phyloP scores from a whole-genome alignment of 805 yeast genomes.

The Lipomyces japonicus region DNA sequence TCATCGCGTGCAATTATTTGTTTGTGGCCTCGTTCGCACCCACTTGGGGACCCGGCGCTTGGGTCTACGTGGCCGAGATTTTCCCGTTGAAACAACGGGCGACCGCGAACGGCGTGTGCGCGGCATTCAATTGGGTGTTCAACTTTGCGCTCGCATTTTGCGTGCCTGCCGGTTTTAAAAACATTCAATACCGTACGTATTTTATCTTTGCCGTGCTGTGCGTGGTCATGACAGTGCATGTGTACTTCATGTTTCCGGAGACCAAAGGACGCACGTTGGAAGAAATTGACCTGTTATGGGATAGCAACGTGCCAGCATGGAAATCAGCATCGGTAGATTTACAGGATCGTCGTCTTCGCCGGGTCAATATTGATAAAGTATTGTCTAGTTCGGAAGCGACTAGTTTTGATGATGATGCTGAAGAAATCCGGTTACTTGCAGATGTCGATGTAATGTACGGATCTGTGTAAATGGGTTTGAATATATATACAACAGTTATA shows the following conservation, averaged over 20 bases:
- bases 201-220: constrained; percentile 54
- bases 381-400: background rate
- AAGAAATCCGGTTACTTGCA: background rate
- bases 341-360: background rate
- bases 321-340: constrained; percentile 9
- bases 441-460: background rate
- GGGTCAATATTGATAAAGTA: background rate
- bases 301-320: constrained; percentile 27
- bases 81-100: constrained; percentile 66
- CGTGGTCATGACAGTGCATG: constrained; percentile 46
- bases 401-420: background rate
- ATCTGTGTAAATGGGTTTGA: background rate
- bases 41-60: constrained; percentile 50
- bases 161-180: constrained; percentile 43
- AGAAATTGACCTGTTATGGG: constrained; percentile 60
- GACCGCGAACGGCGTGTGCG: constrained; percentile 53
- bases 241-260: constrained; percentile 59
- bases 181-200: constrained; percentile 58
- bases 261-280: constrained; percentile 69
- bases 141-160: constrained; percentile 57
- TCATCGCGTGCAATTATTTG: constrained; percentile 50
- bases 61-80: constrained; percentile 64
- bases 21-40: constrained; percentile 54
- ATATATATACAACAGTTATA: background rate
- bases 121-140: constrained; percentile 62